Evolutionary conservation across 2,329 filamentous ascomycete genomes (phyloP).

Genomic region (Endoconidiophora laricicola): DNA sequence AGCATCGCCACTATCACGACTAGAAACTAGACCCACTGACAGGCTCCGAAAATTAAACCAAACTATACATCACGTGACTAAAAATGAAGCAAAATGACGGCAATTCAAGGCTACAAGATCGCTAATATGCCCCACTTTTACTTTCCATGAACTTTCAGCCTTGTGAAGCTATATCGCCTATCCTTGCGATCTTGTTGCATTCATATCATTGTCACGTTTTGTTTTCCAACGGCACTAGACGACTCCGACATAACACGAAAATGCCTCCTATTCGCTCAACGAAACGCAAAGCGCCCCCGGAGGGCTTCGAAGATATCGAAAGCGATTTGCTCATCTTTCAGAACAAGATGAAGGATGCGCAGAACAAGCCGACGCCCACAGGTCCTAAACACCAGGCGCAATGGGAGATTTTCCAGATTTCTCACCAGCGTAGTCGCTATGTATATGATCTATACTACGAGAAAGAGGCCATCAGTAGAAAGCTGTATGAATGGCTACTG

Average conservation of each 20-base stretch:
- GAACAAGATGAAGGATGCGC: conserved; percentile 90
- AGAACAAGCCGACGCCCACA: conserved; percentile 71
- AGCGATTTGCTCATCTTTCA: conserved; percentile 70
- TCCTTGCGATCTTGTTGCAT: background rate
- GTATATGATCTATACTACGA: conserved; percentile 97
- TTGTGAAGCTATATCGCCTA: conserved; percentile 1
- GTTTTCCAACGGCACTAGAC: background rate
- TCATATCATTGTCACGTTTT: background rate
- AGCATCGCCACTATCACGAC: no score
- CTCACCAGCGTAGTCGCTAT: conserved; percentile 80
- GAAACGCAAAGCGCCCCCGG: conserved; percentile 67
- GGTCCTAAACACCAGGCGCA: conserved; percentile 73
- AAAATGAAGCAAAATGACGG: no score
- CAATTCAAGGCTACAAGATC: conserved; percentile 2
- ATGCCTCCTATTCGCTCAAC: conserved; percentile 68
- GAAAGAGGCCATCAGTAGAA: conserved; percentile 85
- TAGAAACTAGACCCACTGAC: no score
- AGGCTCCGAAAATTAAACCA: no score
- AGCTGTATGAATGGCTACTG: conserved; percentile 86
- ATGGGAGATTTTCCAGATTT: conserved; percentile 97
- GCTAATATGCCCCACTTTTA: conserved; percentile 2
- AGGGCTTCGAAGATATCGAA: conserved; percentile 77
- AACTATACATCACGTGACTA: no score
- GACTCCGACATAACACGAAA: conserved; percentile 4
- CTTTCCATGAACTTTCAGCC: conserved; percentile 8